Percentiles rank a stretch among this genome's conserved stretches.
Evolutionary conservation across 2,329 filamentous ascomycete genomes (phyloP).

Genomic region (Volutella citrinella): DNA sequence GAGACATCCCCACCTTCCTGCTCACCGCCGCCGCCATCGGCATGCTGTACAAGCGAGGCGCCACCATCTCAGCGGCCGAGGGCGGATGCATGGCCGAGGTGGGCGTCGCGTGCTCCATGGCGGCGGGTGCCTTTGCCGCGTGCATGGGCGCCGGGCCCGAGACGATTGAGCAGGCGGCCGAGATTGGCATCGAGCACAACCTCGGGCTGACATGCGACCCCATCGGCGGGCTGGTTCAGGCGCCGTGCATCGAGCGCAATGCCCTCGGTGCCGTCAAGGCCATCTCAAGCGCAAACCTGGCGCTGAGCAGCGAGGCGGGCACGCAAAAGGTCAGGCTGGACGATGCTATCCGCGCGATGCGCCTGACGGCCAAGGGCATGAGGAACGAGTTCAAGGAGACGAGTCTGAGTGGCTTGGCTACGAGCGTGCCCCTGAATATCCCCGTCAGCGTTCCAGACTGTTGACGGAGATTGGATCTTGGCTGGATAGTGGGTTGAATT

Average conservation of each 20-base stretch:
- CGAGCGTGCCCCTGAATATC: slow-evolving; percentile 47
- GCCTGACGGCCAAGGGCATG: slow-evolving; percentile 49
- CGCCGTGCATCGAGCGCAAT: slow-evolving; percentile 50
- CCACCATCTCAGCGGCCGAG: slow-evolving; percentile 49
- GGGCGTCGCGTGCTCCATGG: slow-evolving; percentile 51
- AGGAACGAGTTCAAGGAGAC: slow-evolving; percentile 53
- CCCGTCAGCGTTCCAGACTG: slow-evolving; percentile 52
- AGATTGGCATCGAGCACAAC: slow-evolving; percentile 53
- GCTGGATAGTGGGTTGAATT: too few species aligned
- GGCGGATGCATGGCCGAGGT: slow-evolving; percentile 54
- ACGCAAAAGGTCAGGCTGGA: slow-evolving; percentile 48
- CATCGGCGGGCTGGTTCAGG: slow-evolving; percentile 48
- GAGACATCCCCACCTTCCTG: slow-evolving; percentile 47
- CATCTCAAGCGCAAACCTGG: slow-evolving; percentile 48
- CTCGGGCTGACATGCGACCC: slow-evolving; percentile 49
- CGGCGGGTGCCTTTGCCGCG: slow-evolving; percentile 47
- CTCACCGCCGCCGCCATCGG: slow-evolving; percentile 48
- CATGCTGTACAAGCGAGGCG: slow-evolving; percentile 52
- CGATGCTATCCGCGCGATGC: slow-evolving; percentile 49
- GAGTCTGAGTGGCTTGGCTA: slow-evolving; percentile 47
- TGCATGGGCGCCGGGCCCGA: slow-evolving; percentile 50
- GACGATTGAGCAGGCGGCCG: slow-evolving; percentile 48
- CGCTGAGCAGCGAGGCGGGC: slow-evolving; percentile 42
- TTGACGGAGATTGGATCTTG: slow-evolving; percentile 25
- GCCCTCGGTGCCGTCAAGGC: slow-evolving; percentile 50